Conservation (phyloP, 768 basidiomycete genomes). For the Tubosaeta sp. region DNA sequence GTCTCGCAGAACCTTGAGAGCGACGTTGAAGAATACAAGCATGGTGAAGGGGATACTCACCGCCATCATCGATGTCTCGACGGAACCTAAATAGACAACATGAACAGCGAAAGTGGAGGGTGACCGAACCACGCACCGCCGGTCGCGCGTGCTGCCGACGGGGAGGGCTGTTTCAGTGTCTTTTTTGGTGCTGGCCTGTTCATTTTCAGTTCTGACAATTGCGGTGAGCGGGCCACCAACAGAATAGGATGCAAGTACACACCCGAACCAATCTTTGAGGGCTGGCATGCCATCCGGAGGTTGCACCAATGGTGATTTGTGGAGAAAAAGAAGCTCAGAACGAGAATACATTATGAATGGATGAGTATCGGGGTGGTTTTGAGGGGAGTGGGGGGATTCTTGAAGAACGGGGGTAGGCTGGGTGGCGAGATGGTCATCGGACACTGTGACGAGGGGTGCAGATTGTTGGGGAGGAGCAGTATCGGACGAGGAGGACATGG, state of each 20-base stretch:
- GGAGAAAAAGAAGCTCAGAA: conserved; percentile 60
- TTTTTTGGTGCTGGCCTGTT: conserved; percentile 43
- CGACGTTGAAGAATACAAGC: conserved; percentile 2
- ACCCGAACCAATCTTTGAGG: conserved; percentile 90
- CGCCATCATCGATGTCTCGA: conserved; percentile 71
- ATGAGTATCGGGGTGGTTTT: conserved; percentile 26
- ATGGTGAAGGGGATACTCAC: conserved; percentile 34
- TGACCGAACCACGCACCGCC: conserved; percentile 46
- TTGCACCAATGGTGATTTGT: conserved; percentile 71
- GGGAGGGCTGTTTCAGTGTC: conserved; percentile 56
- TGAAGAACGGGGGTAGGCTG: conserved; percentile 15
- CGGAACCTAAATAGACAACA: conserved; percentile 50
- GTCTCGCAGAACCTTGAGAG: conserved; percentile 51
- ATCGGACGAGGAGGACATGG: conserved; percentile 33
- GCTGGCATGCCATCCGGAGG: conserved; percentile 73
- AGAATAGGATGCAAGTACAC: conserved; percentile 26
- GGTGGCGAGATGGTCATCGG: conserved; percentile 30
- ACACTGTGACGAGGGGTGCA: conserved; percentile 25
- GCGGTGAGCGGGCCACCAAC: conserved; percentile 16
- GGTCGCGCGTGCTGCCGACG: conserved; percentile 54
- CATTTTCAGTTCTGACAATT: conserved; percentile 44
- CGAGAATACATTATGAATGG: conserved; percentile 68
- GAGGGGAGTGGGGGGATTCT: conserved; percentile 5
- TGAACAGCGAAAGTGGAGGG: conserved; percentile 5
- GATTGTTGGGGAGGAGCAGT: conserved; percentile 13